These are phyloP conservation scores for Plasmodium malariae DNA, from an alignment of 169 alveolate species.

Conservation along the genomic window DNA sequence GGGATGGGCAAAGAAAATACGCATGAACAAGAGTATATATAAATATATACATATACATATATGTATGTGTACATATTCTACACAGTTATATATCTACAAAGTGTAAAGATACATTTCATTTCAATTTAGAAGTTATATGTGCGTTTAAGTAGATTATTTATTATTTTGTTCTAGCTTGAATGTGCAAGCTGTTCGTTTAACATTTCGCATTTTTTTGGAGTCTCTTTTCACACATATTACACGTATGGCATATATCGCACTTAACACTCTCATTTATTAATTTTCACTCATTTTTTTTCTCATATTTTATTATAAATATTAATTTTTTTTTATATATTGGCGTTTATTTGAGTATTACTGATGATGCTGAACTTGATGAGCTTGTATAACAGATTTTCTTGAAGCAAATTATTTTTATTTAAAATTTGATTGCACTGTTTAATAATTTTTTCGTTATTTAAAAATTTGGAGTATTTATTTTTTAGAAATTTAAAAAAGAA, in stretches of 20 bases:
- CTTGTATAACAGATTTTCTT: slow-evolving; percentile 34
- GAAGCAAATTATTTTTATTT: slow-evolving; percentile 11
- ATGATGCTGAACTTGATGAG: slow-evolving; percentile 13
- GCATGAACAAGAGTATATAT: not conserved
- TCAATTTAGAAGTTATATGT: not conserved
- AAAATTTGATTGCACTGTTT: not conserved
- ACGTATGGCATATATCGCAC: no score
- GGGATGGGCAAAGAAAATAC: not conserved
- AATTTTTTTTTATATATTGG: no score
- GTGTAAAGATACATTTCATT: no score
- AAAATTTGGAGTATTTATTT: slow-evolving; percentile 33
- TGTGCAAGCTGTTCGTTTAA: no score
- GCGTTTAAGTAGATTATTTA: no score
- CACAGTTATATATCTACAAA: no score
- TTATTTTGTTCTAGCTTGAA: not conserved
- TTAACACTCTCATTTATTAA: no score
- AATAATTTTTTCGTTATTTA: slow-evolving; percentile 25
- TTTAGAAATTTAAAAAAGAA: slow-evolving; percentile 27
- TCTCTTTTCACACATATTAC: no score
- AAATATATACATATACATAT: not conserved
- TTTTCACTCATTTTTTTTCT: no score
- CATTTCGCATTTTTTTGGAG: no score
- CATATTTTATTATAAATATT: no score
- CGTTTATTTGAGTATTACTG: slow-evolving; percentile 1
- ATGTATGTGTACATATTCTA: not conserved